phyloP scores from a whole-genome alignment of 139 green algal genomes.

The Tetradesmus obliquus region DNA sequence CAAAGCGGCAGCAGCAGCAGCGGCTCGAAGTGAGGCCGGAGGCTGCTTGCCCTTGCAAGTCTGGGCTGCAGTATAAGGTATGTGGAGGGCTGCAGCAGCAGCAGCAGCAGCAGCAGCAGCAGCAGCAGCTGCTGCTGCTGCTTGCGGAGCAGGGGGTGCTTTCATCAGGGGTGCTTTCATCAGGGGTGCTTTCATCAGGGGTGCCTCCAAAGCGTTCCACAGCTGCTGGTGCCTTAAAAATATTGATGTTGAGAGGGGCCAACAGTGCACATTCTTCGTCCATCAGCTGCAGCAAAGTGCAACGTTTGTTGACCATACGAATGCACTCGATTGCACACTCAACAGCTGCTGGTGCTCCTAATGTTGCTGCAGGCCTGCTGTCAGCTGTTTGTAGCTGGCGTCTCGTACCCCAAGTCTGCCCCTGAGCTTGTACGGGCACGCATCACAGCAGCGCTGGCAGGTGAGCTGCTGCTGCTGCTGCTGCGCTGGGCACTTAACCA shows the following conservation, averaged over 20 bases:
- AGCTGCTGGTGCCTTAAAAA: not conserved
- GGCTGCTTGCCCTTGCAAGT: not conserved
- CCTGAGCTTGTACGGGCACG: slow-evolving; percentile 13
- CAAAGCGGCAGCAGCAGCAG: slow-evolving; percentile 2
- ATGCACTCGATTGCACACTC: no score
- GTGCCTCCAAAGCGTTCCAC: not conserved
- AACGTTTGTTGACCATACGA: not conserved
- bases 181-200: not conserved
- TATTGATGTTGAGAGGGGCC: not conserved
- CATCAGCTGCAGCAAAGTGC: not conserved
- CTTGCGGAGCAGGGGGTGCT: not conserved
- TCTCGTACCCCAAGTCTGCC: not conserved
- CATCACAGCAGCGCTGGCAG: slow-evolving; percentile 13
- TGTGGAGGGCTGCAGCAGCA: not conserved
- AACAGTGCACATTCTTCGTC: not conserved
- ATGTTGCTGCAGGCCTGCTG: slow-evolving; percentile 28
- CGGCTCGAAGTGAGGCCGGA: not conserved
- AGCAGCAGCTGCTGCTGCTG: not conserved
- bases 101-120: not conserved
- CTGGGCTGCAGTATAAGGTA: slow-evolving; percentile 23
- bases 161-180: not conserved
- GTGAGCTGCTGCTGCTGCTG: not conserved
- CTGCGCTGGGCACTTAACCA: not conserved
- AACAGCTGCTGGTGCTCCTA: slow-evolving; percentile 3
- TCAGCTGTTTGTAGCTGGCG: slow-evolving; percentile 4